A percentile compares a stretch with the other conserved stretches of the same genome.
Evolutionary conservation across 2,329 filamentous ascomycete genomes (phyloP).

Genomic region (Zelopaecilomyces penicillatus): DNA sequence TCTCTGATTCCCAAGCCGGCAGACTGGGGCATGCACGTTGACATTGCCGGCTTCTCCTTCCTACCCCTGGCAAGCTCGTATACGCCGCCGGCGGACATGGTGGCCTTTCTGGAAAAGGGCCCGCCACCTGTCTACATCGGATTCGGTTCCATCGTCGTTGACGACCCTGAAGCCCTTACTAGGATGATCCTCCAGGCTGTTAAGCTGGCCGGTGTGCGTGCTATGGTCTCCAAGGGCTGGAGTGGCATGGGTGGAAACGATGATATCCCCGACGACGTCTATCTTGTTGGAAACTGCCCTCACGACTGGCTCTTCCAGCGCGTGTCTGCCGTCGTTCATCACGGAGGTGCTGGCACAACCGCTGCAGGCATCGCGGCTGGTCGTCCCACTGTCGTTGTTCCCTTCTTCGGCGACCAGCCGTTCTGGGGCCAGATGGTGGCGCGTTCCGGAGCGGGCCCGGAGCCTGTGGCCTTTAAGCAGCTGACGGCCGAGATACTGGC

Average conservation of each 20-base stretch:
- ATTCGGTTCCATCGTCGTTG: conserved; percentile 59
- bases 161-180: conserved; percentile 50
- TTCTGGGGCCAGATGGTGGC: conserved; percentile 60
- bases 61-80: conserved; percentile 44
- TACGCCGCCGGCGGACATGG: conserved; percentile 44
- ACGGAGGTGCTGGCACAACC: conserved; percentile 58
- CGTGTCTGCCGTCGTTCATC: conserved; percentile 52
- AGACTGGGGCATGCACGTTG: conserved; percentile 53
- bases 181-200: conserved; percentile 52
- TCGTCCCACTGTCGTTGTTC: conserved; percentile 55
- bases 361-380: conserved; percentile 53
- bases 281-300: conserved; percentile 55
- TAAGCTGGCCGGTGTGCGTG: conserved; percentile 46
- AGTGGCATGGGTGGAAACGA: conserved; percentile 46
- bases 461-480: conserved; percentile 48
- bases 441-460: conserved; percentile 51
- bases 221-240: conserved; percentile 57
- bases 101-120: conserved; percentile 45
- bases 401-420: conserved; percentile 58
- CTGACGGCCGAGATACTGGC: conserved; percentile 49
- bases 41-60: conserved; percentile 56
- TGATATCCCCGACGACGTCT: conserved; percentile 40
- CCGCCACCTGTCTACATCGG: conserved; percentile 57
- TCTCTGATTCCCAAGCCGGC: conserved; percentile 56
- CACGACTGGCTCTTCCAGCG: conserved; percentile 59